phyloP scores from a whole-genome alignment of 306 rosid species.

The Prunus campanulata region DNA sequence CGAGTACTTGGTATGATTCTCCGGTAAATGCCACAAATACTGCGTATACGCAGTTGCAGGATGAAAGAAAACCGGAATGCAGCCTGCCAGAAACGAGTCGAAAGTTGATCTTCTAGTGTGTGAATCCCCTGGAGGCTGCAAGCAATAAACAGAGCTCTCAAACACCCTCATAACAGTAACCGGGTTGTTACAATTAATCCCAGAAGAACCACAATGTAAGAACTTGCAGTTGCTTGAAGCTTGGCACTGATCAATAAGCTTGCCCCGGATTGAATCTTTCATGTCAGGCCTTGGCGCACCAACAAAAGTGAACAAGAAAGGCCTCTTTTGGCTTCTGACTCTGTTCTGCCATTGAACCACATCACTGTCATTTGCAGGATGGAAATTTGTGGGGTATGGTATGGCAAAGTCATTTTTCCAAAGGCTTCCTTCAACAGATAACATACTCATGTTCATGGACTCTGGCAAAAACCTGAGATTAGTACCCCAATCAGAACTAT shows the following conservation, averaged over 20 bases:
- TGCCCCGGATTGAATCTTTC: slow-evolving; percentile 50
- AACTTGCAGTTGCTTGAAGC: slow-evolving; percentile 51
- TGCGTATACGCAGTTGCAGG: slow-evolving; percentile 90
- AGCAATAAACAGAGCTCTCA: slow-evolving; percentile 59
- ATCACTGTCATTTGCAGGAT: slow-evolving; percentile 43
- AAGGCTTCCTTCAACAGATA: slow-evolving; percentile 73
- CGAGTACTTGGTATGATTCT: slow-evolving; percentile 52
- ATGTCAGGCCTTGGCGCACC: slow-evolving; percentile 80
- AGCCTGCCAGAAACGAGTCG: slow-evolving; percentile 82
- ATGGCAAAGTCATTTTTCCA: slow-evolving; percentile 87
- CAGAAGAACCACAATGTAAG: slow-evolving; percentile 55
- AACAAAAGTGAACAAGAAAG: slow-evolving; percentile 51
- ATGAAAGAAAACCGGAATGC: slow-evolving; percentile 88
- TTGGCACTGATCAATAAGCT: slow-evolving; percentile 56
- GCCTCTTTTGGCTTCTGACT: slow-evolving; percentile 41
- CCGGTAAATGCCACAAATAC: slow-evolving; percentile 71
- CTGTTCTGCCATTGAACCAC: slow-evolving; percentile 51
- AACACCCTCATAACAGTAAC: slow-evolving; percentile 52
- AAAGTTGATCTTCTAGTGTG: slow-evolving; percentile 88
- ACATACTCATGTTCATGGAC: slow-evolving; percentile 77
- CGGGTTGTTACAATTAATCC: slow-evolving; percentile 61
- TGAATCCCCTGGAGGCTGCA: slow-evolving; percentile 92
- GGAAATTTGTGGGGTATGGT: slow-evolving; percentile 87
- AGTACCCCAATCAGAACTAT: slow-evolving; percentile 73
- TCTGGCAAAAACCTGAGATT: slow-evolving; percentile 68